These are phyloP conservation scores for Dothiorella sarmentorum DNA, from an alignment of 2,329 filamentous ascomycete genomes.

Conservation along the genomic window DNA sequence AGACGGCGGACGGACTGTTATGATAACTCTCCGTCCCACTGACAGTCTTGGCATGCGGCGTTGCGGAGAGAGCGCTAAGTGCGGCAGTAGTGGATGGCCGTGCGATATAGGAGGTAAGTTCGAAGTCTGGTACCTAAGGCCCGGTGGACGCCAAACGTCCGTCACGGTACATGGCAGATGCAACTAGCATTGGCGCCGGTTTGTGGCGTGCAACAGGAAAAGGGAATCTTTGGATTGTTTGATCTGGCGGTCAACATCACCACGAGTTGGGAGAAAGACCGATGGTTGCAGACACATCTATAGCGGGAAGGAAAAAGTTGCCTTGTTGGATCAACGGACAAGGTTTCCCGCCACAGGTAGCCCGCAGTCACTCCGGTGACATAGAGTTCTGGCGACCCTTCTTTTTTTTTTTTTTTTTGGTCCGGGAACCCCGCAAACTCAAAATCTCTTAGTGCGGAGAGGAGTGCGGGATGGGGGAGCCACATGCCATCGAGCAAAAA, in stretches of 20 bases:
- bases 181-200: background rate
- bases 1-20: too few relatives aligned
- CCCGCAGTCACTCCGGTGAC: background rate
- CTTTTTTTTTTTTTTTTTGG: too few relatives aligned
- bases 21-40: too few relatives aligned
- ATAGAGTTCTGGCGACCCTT: background rate
- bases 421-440: background rate
- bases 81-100: too few relatives aligned
- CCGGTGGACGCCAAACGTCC: background rate
- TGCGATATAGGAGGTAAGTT: too few relatives aligned
- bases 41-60: too few relatives aligned
- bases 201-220: background rate
- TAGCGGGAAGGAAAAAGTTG: background rate
- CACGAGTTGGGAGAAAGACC: conserved; percentile 5
- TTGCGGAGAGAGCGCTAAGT: too few relatives aligned
- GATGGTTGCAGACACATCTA: background rate
- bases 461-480: background rate
- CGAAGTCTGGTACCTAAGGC: too few relatives aligned
- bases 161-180: background rate
- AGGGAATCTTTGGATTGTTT: background rate
- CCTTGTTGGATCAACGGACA: background rate
- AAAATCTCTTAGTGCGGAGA: background rate
- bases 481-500: too few relatives aligned
- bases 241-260: background rate
- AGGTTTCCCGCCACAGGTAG: background rate